Evolutionary conservation across 345 rosid genomes (phyloP), one percentile per base, ranked within the genome.

Genomic region (Diplotaxis tenuifolia): DNA sequence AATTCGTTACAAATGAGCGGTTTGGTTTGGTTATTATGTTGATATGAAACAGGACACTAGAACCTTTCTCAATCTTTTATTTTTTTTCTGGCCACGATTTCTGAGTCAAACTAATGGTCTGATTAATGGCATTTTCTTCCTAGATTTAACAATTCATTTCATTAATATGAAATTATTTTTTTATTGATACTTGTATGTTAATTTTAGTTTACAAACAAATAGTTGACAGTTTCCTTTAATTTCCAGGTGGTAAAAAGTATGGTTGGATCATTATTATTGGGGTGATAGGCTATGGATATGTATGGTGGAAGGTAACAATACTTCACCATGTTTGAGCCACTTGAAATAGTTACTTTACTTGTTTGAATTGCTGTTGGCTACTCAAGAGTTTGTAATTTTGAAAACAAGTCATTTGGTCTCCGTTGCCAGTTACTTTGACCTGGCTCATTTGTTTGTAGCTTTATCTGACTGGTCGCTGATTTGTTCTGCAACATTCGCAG

Each of bases 251-350:
- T 68, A 67, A 53, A 62, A 73, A 68, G 71, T 78, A 67, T 68
- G 81, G 78, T 45, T 18, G 19, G 9, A 68, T 78, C 56, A 78
- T 78, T 62, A 47, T 78, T 0, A 63, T 78, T 61, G 81, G 74
- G 31, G 81, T 78, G 42, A 62, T 78, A 29, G 47, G 81, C 57
- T 78, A 78, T 36, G 81, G 81, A 62, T 78, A 78, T 61, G 74
- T 73, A 15, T 68, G 81, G 81, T 78, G 81, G 81, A 78, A 52
- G 74, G 81, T 78, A 78, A 29, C 62, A 18, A 6, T 66, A 45
- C 34, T 29, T 58, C 53, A 27, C 69, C 49, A 61, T 53, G n/a
- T 0, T 21, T 27, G 47, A 34, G 7, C 73, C 36, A 18, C 62
- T 38, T 61, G 6, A 4, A 14, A 36, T 29, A 54, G 50, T 63